phyloP scores from a whole-genome alignment of 1,284 basidiomycete genomes.

The Boletus chippewaensis region DNA sequence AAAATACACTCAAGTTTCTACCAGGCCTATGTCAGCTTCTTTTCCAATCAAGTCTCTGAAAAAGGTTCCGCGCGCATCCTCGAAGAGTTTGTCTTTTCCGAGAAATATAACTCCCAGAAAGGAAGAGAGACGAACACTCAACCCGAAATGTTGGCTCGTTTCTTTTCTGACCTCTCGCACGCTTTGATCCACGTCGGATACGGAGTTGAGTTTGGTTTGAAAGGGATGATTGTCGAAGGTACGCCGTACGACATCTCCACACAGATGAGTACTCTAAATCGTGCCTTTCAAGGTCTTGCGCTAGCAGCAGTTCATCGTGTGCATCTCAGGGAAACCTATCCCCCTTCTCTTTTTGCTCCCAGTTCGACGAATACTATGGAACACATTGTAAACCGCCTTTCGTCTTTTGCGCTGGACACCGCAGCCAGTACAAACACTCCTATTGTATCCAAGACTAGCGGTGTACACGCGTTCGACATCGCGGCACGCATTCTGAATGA shows the following conservation, averaged over 20 bases:
- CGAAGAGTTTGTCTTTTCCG: constrained; percentile 54
- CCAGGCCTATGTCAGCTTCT: constrained; percentile 52
- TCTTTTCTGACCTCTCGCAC: constrained; percentile 25
- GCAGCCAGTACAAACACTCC: neutral
- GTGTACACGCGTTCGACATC: constrained; percentile 27
- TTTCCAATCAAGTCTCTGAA: constrained; percentile 40
- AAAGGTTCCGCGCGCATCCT: constrained; percentile 39
- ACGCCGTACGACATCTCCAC: neutral
- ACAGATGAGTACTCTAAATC: neutral
- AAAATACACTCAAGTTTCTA: constrained; percentile 43
- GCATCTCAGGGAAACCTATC: constrained; percentile 18
- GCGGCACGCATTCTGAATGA: constrained; percentile 26
- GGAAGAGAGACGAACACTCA: constrained; percentile 16
- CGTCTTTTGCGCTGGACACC: constrained; percentile 11
- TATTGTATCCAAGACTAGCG: constrained; percentile 3
- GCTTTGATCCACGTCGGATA: constrained; percentile 29
- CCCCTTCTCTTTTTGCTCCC: constrained; percentile 12
- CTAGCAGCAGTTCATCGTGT: constrained; percentile 16
- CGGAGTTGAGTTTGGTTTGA: constrained; percentile 30
- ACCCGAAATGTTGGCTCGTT: constrained; percentile 23
- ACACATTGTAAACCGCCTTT: constrained; percentile 2
- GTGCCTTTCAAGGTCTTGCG: constrained; percentile 24
- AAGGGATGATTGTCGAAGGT: constrained; percentile 32
- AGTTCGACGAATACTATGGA: neutral
- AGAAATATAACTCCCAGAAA: constrained; percentile 40